phyloP scores from a whole-genome alignment of 1,139 yeast genomes.

The Taphrina deformans region DNA sequence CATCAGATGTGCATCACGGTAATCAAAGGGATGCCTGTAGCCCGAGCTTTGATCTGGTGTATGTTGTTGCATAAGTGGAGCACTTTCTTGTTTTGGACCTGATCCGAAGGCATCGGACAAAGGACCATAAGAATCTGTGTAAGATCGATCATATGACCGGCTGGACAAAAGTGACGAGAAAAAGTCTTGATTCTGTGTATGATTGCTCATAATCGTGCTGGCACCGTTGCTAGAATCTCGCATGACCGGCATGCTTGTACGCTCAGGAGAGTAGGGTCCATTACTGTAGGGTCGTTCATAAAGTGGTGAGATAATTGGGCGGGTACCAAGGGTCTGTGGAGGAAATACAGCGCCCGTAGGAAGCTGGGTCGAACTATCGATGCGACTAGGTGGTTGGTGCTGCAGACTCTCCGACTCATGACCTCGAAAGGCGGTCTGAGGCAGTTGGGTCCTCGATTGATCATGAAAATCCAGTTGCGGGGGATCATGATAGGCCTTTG shows the following conservation, averaged over 20 bases:
- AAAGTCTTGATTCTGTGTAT: conserved; percentile 32
- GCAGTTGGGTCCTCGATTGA: neutral
- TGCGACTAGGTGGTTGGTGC: neutral
- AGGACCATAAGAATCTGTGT: neutral
- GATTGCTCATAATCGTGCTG: conserved; percentile 7
- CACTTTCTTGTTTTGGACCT: neutral
- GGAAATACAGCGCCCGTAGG: neutral
- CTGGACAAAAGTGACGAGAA: conserved; percentile 12
- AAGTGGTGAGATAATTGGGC: neutral
- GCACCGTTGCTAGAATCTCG: conserved; percentile 3
- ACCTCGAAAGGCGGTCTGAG: neutral
- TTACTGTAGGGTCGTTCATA: neutral
- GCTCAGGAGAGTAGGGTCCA: neutral
- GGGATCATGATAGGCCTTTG: no score
- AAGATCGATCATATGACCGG: neutral
- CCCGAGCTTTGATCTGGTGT: neutral
- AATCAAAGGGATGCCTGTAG: neutral
- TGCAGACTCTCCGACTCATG: neutral
- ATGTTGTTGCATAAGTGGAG: neutral
- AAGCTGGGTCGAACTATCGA: neutral
- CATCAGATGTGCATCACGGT: neutral
- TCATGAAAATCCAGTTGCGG: neutral
- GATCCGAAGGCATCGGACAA: neutral
- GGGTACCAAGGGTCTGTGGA: neutral
- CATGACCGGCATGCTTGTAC: conserved; percentile 10